Base-by-base conservation (phyloP, 1,284 basidiomycete genomes). In the Trichosporon inkin region DNA sequence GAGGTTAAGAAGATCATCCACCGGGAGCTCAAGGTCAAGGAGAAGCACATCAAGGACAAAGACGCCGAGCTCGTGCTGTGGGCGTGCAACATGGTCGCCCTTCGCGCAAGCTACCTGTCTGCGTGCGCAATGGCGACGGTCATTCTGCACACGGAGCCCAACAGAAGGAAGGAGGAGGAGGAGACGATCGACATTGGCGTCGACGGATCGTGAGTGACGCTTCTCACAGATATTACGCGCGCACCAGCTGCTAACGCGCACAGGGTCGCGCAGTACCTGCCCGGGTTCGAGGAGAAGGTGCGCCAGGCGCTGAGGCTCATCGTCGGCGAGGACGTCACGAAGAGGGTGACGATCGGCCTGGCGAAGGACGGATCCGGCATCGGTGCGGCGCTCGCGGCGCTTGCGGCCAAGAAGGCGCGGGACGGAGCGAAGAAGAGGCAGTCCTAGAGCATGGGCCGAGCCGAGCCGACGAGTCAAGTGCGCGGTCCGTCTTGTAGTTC, bases 361-460 rank as follows among this genome's bases (percentile, higher is more conserved):
- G 95, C 95, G 5, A 98, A 96, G 79, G 96, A 99, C 72, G 95
- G 96, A 22, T 94, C 90, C 73, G 96, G 95, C 56, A 92, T 95
- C 39, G 95, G 95, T 72, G 78, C 78, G 40, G 78, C 78, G 17
- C 68, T 80, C 10, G 75, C 75, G 32, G 78, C 78, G 10, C 65
- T 80, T 34, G 75, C 78, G 69, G 78, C 78, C 16, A 79, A 79
- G 68, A 78, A 78, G 66, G 78, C 77, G 2, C 40, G 65, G 40
- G 72, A 71, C 55, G 57, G 54, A 28, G 34, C 53, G 28, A 53
- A 53, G 56, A 38, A 44, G 22, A 16, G 35, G 40, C 11, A 28
- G 24, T 20, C 37, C 20, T 16, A 11, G 24, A 56, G 57, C 14
- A 32, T n/a, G 17, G 32, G 39, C 32, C 22, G 14, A 19, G 54